These are phyloP conservation scores for Zymoseptoria tritici DNA, from an alignment of 2,329 filamentous ascomycete species.

Conservation along the genomic window DNA sequence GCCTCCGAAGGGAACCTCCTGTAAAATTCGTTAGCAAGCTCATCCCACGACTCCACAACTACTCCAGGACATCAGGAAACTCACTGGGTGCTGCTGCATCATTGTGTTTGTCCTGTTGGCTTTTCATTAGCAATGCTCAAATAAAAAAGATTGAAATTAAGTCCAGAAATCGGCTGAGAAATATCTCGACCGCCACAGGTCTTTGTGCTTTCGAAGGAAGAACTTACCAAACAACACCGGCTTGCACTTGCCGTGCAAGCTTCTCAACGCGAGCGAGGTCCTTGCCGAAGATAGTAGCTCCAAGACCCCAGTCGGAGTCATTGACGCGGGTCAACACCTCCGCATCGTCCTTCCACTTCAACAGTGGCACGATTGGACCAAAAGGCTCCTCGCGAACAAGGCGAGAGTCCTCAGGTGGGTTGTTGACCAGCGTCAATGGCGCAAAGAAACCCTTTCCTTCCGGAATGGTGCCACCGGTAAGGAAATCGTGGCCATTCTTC, in stretches of 20 bases:
- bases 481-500: slow-evolving; percentile 72
- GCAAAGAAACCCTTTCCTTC: slow-evolving; percentile 30
- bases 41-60: background rate
- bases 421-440: slow-evolving; percentile 67
- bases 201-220: background rate
- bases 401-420: slow-evolving; percentile 70
- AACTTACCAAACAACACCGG: slow-evolving; percentile 60
- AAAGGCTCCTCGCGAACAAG: slow-evolving; percentile 94
- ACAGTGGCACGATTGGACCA: slow-evolving; percentile 80
- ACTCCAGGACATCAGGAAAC: background rate
- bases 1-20: slow-evolving; percentile 54
- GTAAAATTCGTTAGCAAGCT: slow-evolving; percentile 11
- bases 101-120: slow-evolving; percentile 14
- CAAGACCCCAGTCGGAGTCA: slow-evolving; percentile 84
- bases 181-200: too few species aligned
- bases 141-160: too few species aligned
- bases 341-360: slow-evolving; percentile 72
- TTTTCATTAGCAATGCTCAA: too few species aligned
- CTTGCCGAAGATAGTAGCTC: slow-evolving; percentile 91
- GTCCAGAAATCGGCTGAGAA: too few species aligned
- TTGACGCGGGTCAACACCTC: slow-evolving; percentile 84
- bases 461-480: slow-evolving; percentile 30
- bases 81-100: slow-evolving; percentile 18
- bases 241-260: slow-evolving; percentile 72
- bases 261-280: slow-evolving; percentile 66